Percentiles rank a stretch among this genome's conserved stretches.
These are phyloP conservation scores for Monascus ruber DNA, from an alignment of 2,329 filamentous ascomycete species.

Conservation along the genomic window DNA sequence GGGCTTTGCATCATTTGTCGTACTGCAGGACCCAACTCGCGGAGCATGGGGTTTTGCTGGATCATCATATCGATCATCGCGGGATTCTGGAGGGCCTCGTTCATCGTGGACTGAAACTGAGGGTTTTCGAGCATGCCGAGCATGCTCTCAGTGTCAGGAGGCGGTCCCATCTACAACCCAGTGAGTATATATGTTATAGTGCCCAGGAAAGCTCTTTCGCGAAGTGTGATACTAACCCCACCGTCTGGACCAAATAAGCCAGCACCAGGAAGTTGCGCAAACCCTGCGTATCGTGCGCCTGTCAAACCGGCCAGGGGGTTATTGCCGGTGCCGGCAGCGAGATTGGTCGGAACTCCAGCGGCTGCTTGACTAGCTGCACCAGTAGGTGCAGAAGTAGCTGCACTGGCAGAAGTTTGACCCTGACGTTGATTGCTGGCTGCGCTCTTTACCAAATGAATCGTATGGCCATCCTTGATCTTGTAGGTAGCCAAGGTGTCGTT, in stretches of 20 bases:
- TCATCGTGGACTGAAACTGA: slow-evolving; percentile 74
- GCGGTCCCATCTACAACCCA: slow-evolving; percentile 67
- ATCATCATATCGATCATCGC: slow-evolving; percentile 91
- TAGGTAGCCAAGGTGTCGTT: slow-evolving; percentile 71
- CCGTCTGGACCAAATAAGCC: slow-evolving; percentile 90
- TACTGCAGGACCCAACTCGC: slow-evolving; percentile 58
- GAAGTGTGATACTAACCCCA: slow-evolving; percentile 54
- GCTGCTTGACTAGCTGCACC: slow-evolving; percentile 21
- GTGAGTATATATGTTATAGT: slow-evolving; percentile 2
- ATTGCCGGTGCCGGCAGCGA: slow-evolving; percentile 51
- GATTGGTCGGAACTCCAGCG: slow-evolving; percentile 36
- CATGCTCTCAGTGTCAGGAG: slow-evolving; percentile 68
- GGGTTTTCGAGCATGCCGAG: slow-evolving; percentile 81
- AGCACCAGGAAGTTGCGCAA: slow-evolving; percentile 74
- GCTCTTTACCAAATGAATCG: slow-evolving; percentile 92
- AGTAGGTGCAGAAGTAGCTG: slow-evolving; percentile 21
- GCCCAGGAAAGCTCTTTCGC: neutral
- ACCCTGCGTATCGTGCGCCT: slow-evolving; percentile 84
- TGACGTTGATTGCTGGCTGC: slow-evolving; percentile 71
- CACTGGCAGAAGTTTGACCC: slow-evolving; percentile 41
- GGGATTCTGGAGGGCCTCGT: slow-evolving; percentile 93
- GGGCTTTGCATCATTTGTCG: slow-evolving; percentile 81
- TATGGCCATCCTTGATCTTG: slow-evolving; percentile 94
- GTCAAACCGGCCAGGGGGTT: slow-evolving; percentile 85
- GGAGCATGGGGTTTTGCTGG: slow-evolving; percentile 73